phyloP scores from a whole-genome alignment of 129 eudicot genomes.

The Saposhnikovia divaricata region DNA sequence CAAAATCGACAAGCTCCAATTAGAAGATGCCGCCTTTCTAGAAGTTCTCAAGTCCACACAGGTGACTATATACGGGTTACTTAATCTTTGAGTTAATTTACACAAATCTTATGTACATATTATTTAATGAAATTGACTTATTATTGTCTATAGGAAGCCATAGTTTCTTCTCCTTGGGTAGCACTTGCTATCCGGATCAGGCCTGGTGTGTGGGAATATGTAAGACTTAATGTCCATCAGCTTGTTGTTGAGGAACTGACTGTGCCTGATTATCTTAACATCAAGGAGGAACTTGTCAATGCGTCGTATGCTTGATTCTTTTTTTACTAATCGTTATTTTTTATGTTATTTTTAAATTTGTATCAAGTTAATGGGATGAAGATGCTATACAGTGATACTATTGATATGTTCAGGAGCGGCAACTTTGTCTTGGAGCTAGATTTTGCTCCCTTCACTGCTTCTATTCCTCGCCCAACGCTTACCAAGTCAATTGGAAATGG shows the following conservation, averaged over 20 bases:
- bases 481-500: constrained; percentile 96
- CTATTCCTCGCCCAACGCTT: constrained; percentile 80
- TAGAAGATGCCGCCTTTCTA: constrained; percentile 59
- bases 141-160: constrained; percentile 22
- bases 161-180: constrained; percentile 25
- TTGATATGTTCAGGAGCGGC: constrained; percentile 33
- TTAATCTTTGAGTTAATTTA: background rate
- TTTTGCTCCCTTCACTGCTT: constrained; percentile 81
- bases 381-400: background rate
- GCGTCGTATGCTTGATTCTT: constrained; percentile 16
- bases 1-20: constrained; percentile 35
- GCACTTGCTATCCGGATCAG: constrained; percentile 29
- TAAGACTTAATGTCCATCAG: constrained; percentile 19
- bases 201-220: constrained; percentile 42
- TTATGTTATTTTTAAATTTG: background rate
- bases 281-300: constrained; percentile 26
- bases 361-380: background rate
- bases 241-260: constrained; percentile 23
- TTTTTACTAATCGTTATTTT: background rate
- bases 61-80: constrained; percentile 26
- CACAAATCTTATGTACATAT: background rate
- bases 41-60: constrained; percentile 81
- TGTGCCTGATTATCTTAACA: constrained; percentile 18
- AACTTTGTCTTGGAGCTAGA: constrained; percentile 90
- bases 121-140: background rate